A percentile compares a stretch with the other conserved stretches of the same genome.
phyloP scores from a whole-genome alignment of 1,139 yeast genomes.

The Blastobotrys serpentis region DNA sequence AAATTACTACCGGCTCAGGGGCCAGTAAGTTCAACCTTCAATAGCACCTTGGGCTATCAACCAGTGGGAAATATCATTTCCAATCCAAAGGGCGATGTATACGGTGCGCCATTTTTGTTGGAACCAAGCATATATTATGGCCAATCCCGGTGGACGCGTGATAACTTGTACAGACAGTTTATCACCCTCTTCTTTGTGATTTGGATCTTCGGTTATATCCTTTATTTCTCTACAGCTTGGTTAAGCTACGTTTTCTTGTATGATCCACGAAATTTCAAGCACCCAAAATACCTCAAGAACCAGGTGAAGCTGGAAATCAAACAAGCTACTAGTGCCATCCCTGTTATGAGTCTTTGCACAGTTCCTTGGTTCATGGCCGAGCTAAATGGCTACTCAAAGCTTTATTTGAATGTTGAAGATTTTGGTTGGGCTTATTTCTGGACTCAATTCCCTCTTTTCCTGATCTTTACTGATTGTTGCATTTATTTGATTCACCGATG shows the following conservation, averaged over 20 bases:
- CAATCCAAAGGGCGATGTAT: slow-evolving; percentile 24
- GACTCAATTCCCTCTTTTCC: slow-evolving; percentile 70
- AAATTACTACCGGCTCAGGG: slow-evolving; percentile 45
- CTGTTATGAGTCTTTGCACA: slow-evolving; percentile 81
- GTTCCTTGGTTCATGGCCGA: slow-evolving; percentile 87
- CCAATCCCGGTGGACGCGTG: slow-evolving; percentile 66
- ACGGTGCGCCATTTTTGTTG: slow-evolving; percentile 51
- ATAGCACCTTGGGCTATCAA: neutral
- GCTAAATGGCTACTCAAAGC: slow-evolving; percentile 74
- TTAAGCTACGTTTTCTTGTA: slow-evolving; percentile 73
- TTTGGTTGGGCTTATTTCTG: slow-evolving; percentile 67
- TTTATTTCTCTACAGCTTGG: slow-evolving; percentile 75
- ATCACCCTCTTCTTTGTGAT: slow-evolving; percentile 69
- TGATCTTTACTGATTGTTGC: slow-evolving; percentile 90
- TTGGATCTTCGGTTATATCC: slow-evolving; percentile 77
- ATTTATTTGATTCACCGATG: slow-evolving; percentile 89
- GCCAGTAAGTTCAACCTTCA: neutral
- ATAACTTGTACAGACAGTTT: slow-evolving; percentile 68
- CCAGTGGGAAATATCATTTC: neutral
- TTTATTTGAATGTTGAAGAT: slow-evolving; percentile 65
- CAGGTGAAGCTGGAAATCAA: slow-evolving; percentile 81
- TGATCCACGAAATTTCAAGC: slow-evolving; percentile 87
- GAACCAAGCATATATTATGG: slow-evolving; percentile 54
- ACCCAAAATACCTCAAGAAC: slow-evolving; percentile 91
- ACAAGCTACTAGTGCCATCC: slow-evolving; percentile 78